Evolutionary conservation across 345 rosid genomes (phyloP).

Genomic region (rapeseed (Brassica napus)): DNA sequence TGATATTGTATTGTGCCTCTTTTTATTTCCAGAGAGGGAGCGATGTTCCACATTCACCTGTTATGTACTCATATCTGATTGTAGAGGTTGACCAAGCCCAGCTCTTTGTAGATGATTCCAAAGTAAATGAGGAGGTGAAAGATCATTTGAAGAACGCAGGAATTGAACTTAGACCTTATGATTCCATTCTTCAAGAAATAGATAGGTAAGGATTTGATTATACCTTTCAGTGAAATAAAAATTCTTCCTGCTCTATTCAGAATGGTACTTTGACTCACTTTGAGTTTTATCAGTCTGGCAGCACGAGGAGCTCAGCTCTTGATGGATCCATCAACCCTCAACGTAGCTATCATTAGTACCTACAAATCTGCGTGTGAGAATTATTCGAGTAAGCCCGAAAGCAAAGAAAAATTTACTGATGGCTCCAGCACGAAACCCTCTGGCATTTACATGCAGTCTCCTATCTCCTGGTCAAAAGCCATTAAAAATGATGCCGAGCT

Average conservation of each 20-base stretch:
- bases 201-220: constrained; percentile 51
- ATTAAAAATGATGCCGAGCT: constrained; percentile 78
- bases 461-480: constrained; percentile 84
- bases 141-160: constrained; percentile 72
- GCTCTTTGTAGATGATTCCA: constrained; percentile 66
- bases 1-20: constrained; percentile 25
- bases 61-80: constrained; percentile 81
- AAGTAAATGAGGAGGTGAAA: constrained; percentile 73
- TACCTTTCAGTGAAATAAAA: neutral
- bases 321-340: constrained; percentile 82
- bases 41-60: constrained; percentile 98
- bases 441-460: constrained; percentile 73
- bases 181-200: constrained; percentile 71
- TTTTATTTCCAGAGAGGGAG: constrained; percentile 76
- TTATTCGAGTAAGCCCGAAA: constrained; percentile 42
- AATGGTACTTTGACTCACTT: constrained; percentile 14
- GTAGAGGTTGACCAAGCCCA: constrained; percentile 70
- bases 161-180: constrained; percentile 67
- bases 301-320: constrained; percentile 67
- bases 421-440: constrained; percentile 47
- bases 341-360: constrained; percentile 76
- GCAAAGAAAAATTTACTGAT: constrained; percentile 33
- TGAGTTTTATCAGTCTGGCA: constrained; percentile 61
- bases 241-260: neutral
- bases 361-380: constrained; percentile 65